Conservation (phyloP, 2,329 filamentous ascomycete genomes). For the Periconia macrospinosa region DNA sequence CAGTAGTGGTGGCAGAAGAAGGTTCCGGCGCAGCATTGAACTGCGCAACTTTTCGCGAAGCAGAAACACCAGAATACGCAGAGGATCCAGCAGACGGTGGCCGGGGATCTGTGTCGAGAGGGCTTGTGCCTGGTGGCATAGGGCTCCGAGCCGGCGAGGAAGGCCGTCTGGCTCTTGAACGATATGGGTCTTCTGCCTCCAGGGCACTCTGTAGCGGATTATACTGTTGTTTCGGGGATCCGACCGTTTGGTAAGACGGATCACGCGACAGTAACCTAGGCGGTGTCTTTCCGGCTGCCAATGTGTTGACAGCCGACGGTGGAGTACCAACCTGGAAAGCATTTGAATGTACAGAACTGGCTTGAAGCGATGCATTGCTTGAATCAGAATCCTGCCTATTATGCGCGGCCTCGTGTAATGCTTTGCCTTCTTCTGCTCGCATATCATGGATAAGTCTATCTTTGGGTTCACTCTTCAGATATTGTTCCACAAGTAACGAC, state of each 20-base stretch:
- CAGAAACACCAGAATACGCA: slow-evolving; percentile 25
- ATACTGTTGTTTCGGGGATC: slow-evolving; percentile 14
- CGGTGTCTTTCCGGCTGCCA: slow-evolving; percentile 24
- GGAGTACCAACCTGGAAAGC: slow-evolving; percentile 22
- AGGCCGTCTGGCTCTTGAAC: slow-evolving; percentile 32
- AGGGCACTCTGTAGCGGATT: slow-evolving; percentile 16
- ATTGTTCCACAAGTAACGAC: slow-evolving; percentile 26
- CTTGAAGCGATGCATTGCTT: slow-evolving; percentile 30
- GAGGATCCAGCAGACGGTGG: slow-evolving; percentile 30
- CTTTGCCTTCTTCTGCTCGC: slow-evolving; percentile 55
- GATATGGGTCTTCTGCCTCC: slow-evolving; percentile 31
- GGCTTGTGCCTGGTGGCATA: slow-evolving; percentile 27
- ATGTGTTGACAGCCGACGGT: slow-evolving; percentile 21
- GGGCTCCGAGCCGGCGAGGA: slow-evolving; percentile 31
- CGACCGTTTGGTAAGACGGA: slow-evolving; percentile 7
- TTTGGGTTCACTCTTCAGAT: slow-evolving; percentile 31
- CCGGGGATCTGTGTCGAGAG: slow-evolving; percentile 27
- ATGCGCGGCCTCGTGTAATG: slow-evolving; percentile 45
- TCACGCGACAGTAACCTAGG: slow-evolving; percentile 19
- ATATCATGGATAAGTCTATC: slow-evolving; percentile 52
- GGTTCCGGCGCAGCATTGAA: slow-evolving; percentile 24
- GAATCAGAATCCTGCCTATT: slow-evolving; percentile 33
- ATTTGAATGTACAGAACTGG: slow-evolving; percentile 20
- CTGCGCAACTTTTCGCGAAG: slow-evolving; percentile 10
- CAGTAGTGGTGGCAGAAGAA: slow-evolving; percentile 15